phyloP scores from a whole-genome alignment of 1,139 yeast genomes.

The Yamadazyma dendronema region DNA sequence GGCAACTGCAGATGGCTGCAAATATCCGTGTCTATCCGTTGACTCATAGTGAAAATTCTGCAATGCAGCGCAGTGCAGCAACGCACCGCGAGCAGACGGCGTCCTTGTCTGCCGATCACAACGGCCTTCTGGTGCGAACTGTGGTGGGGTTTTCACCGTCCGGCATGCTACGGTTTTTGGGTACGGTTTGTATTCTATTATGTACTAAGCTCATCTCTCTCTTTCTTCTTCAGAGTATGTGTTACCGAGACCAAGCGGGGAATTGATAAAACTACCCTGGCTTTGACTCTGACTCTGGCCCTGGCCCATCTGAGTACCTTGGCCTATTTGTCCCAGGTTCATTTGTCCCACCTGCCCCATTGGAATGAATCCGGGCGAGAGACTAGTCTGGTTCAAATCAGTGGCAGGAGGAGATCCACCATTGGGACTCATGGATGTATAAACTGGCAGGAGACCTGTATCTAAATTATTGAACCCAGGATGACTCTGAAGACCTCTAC shows the following conservation, averaged over 20 bases:
- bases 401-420: background rate
- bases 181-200: too few relatives aligned
- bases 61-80: too few relatives aligned
- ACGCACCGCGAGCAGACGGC: too few relatives aligned
- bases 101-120: too few relatives aligned
- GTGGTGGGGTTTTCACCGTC: too few relatives aligned
- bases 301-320: too few relatives aligned
- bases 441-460: background rate
- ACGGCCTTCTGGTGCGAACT: too few relatives aligned
- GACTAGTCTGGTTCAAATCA: background rate
- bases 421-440: background rate
- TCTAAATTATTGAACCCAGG: background rate
- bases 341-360: background rate
- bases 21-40: constrained; percentile 4
- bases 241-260: background rate
- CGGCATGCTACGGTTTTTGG: too few relatives aligned
- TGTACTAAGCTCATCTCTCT: background rate
- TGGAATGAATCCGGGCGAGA: background rate
- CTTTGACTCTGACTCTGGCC: too few relatives aligned
- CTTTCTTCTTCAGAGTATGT: background rate
- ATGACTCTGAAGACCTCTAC: background rate
- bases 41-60: constrained; percentile 2
- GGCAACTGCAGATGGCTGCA: background rate
- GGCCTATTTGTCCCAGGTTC: background rate
- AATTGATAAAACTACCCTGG: background rate